Conservation (phyloP, 352 stramenopile species). For the Pythium monospermum region DNA sequence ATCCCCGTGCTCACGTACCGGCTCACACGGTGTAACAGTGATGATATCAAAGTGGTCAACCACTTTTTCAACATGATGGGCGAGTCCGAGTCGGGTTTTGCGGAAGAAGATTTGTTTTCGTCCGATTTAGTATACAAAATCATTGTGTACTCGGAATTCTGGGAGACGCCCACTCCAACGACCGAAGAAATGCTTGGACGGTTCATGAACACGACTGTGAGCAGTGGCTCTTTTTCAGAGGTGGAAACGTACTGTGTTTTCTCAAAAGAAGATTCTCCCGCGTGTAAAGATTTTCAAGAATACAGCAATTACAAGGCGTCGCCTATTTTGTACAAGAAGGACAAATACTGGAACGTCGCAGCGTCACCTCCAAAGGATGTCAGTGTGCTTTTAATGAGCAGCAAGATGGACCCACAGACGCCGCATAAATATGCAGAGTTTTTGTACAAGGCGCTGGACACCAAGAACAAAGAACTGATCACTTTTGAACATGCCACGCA, state of each 20-base stretch:
- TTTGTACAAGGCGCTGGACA: conserved; percentile 19
- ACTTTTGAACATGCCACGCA: too few relatives aligned
- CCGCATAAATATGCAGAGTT: conserved; percentile 21
- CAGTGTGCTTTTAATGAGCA: conserved; percentile 23
- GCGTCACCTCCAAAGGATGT: conserved; percentile 13
- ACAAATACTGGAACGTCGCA: conserved; percentile 16
- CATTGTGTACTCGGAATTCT: conserved; percentile 25
- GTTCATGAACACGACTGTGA: too few relatives aligned
- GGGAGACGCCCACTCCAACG: conserved; percentile 13
- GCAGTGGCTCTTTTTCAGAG: conserved; percentile 14
- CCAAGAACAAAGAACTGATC: conserved; percentile 15
- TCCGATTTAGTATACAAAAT: conserved; percentile 24
- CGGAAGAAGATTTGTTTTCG: not conserved
- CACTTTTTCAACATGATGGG: not conserved
- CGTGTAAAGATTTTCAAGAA: conserved; percentile 8
- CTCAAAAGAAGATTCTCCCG: conserved; percentile 5
- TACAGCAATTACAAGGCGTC: too few relatives aligned
- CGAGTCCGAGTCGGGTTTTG: not conserved
- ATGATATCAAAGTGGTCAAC: not conserved
- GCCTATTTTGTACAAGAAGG: conserved; percentile 22
- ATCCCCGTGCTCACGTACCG: too few relatives aligned
- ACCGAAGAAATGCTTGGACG: conserved; percentile 8
- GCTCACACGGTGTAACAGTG: not conserved
- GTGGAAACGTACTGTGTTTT: conserved; percentile 15
- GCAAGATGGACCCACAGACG: conserved; percentile 25